phyloP scores from a whole-genome alignment of 2,329 filamentous ascomycete species.

The Fusarium nematophilum region DNA sequence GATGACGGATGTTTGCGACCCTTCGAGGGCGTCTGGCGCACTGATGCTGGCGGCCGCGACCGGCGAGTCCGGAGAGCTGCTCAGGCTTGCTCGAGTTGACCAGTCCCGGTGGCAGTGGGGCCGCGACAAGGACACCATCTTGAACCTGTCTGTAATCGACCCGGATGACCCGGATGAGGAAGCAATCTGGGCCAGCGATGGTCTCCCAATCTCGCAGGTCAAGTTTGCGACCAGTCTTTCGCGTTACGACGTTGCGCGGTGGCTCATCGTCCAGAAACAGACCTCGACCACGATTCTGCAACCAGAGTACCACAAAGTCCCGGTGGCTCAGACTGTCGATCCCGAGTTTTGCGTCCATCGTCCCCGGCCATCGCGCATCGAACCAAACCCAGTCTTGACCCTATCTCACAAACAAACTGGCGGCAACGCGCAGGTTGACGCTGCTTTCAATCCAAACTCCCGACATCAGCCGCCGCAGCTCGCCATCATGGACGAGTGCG shows the following conservation, averaged over 20 bases:
- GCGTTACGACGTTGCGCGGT: slow-evolving; percentile 55
- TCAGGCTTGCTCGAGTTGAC: slow-evolving; percentile 65
- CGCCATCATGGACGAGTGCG: slow-evolving; percentile 72
- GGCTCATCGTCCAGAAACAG: slow-evolving; percentile 66
- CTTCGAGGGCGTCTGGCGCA: slow-evolving; percentile 39
- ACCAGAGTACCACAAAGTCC: slow-evolving; percentile 59
- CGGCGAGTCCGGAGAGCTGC: slow-evolving; percentile 68
- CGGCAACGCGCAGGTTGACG: slow-evolving; percentile 68
- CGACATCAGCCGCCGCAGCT: slow-evolving; percentile 67
- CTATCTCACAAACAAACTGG: slow-evolving; percentile 66
- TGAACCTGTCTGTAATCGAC: slow-evolving; percentile 60
- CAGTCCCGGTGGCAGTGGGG: slow-evolving; percentile 67
- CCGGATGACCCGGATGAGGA: slow-evolving; percentile 57
- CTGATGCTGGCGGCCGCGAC: slow-evolving; percentile 60
- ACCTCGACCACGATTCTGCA: slow-evolving; percentile 63
- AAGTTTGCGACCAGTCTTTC: slow-evolving; percentile 58
- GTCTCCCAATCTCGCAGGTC: slow-evolving; percentile 61
- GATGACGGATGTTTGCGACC: slow-evolving; percentile 56
- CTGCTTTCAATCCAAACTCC: slow-evolving; percentile 70
- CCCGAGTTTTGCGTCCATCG: slow-evolving; percentile 25
- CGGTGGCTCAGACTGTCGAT: slow-evolving; percentile 43
- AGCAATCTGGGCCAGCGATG: slow-evolving; percentile 65
- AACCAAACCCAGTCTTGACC: slow-evolving; percentile 64
- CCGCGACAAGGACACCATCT: slow-evolving; percentile 54
- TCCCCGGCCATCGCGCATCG: slow-evolving; percentile 61